Conservation (phyloP, 192 early-diverging fungal genomes). For the Rhizophagus clarus region DNA sequence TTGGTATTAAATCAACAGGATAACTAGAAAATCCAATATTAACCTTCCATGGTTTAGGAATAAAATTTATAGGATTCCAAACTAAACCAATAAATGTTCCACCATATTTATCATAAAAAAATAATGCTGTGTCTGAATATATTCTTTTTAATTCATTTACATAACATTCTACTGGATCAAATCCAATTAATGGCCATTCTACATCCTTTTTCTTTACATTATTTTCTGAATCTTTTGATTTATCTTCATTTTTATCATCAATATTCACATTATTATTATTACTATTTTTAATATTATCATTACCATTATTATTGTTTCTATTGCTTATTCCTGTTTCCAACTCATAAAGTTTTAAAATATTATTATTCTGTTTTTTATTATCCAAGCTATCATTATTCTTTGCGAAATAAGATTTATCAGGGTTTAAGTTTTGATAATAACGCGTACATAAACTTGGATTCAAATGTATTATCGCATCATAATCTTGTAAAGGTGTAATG, state of each 20-base stretch:
- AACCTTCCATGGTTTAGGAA: constrained; percentile 67
- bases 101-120: constrained; percentile 78
- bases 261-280: neutral
- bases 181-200: constrained; percentile 60
- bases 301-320: neutral
- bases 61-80: constrained; percentile 59
- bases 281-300: too few species aligned
- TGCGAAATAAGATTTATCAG: constrained; percentile 17
- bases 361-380: neutral
- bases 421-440: constrained; percentile 55
- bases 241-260: neutral
- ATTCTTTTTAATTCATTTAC: constrained; percentile 66
- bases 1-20: neutral
- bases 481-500: constrained; percentile 77
- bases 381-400: constrained; percentile 1
- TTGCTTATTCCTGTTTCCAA: neutral
- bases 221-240: too few species aligned
- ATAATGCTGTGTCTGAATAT: constrained; percentile 65
- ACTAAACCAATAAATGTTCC: constrained; percentile 72
- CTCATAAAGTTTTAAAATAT: neutral
- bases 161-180: constrained; percentile 75
- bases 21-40: constrained; percentile 54
- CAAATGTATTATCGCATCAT: constrained; percentile 76
- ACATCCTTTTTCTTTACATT: neutral
- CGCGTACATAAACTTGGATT: constrained; percentile 57